Percentiles rank a stretch among this genome's conserved stretches.
These are phyloP conservation scores for Leishmania lainsoni DNA, from an alignment of 208 protist species.

Conservation along the genomic window DNA sequence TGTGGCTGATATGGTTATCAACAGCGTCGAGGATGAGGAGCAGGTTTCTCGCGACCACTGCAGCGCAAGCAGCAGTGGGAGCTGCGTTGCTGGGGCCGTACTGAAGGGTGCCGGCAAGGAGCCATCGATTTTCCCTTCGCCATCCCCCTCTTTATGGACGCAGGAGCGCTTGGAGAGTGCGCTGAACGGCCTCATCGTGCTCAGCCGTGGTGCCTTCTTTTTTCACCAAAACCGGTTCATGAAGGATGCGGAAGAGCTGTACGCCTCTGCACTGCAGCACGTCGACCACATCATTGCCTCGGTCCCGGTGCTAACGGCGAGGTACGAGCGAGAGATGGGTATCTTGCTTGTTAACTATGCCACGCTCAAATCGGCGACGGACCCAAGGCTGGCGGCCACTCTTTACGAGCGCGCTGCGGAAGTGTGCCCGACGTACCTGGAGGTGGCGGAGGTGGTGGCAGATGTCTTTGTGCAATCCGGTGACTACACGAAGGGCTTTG, in stretches of 20 bases:
- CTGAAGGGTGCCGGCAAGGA: background rate
- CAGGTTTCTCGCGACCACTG: background rate
- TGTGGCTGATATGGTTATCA: slow-evolving; percentile 41
- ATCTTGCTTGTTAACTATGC: slow-evolving; percentile 83
- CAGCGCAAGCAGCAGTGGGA: background rate
- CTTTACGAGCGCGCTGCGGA: slow-evolving; percentile 64
- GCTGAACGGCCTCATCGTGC: slow-evolving; percentile 66
- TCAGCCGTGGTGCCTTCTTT: slow-evolving; percentile 84
- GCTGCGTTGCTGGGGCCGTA: background rate
- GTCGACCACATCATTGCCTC: slow-evolving; percentile 32
- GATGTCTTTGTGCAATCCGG: slow-evolving; percentile 69
- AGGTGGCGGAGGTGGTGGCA: slow-evolving; percentile 65
- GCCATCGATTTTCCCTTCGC: background rate
- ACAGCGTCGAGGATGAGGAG: slow-evolving; percentile 26
- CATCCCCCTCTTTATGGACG: slow-evolving; percentile 19
- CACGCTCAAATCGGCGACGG: slow-evolving; percentile 44
- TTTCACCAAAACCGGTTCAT: slow-evolving; percentile 73
- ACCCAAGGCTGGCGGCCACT: slow-evolving; percentile 34
- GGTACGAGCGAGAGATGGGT: slow-evolving; percentile 58
- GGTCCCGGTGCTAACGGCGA: slow-evolving; percentile 17
- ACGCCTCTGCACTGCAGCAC: slow-evolving; percentile 56
- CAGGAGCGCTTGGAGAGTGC: slow-evolving; percentile 22
- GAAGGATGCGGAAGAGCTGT: slow-evolving; percentile 68
- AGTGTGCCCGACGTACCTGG: slow-evolving; percentile 46
- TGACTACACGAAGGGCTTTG: slow-evolving; percentile 58